Base-by-base conservation (phyloP, 2,329 filamentous ascomycete genomes). In the Magnaporthiopsis rhizophila region DNA sequence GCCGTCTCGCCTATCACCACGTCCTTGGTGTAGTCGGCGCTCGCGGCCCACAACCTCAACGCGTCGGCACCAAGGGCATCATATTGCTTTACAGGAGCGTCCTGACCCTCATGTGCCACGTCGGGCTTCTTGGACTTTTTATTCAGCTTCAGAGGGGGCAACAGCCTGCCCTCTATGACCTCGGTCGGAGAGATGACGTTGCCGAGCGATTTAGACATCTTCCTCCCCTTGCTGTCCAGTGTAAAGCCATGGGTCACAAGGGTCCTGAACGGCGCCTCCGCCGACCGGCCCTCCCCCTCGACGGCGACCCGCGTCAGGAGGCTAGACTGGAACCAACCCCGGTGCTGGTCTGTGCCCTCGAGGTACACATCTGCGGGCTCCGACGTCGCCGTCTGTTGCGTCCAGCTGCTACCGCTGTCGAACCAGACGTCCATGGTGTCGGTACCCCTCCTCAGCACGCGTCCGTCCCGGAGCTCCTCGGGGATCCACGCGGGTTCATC, bases 341-440 rank as follows among this genome's bases (percentile, higher is more conserved):
- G 89, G 75, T 99, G 95, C 74, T 99, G 95, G 74, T 99, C 95
- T 3, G 89, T 91, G 38, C 95, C 95, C 78, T 99, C 95, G 3
- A 98, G 83, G 73, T 96, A 98, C 30, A 98, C 84, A 73, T 99
- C 92, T 0, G 92, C 92, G 30, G 74, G 87, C 68, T 64, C 73
- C 34, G 74, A 72, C 11, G 75, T 69, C 34, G 78, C 80, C 45
- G 45, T 53, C 45, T 53, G 45, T 72, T 85, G 81, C 4, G 81
- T 89, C 95, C 95, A 99, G 72, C 92, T 97, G 62, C 90, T 97
- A 7, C 95, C 95, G 69, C 95, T 98, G 74, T 99, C 95, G 70
- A 99, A 99, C 95, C 95, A 99, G 12, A 99, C 95, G 74, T 99
- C 95, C 95, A 99, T 99, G 0, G 95, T 99, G 72, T 99, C 95